Evolutionary conservation across 805 yeast genomes (phyloP).

Genomic region (Zygosaccharomyces kombuchaensis): DNA sequence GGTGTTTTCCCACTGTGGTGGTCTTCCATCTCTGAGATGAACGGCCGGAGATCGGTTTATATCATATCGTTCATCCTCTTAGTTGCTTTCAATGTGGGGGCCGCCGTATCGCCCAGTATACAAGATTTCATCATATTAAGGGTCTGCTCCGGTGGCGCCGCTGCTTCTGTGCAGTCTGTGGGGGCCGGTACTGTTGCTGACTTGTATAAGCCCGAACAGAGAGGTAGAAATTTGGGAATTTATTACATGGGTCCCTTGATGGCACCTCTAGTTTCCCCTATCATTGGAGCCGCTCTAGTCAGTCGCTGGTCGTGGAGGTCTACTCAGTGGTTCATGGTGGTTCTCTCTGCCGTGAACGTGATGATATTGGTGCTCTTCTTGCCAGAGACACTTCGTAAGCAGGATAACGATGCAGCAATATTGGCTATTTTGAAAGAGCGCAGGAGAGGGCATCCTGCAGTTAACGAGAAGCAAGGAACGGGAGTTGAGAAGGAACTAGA

Average conservation of each 20-base stretch:
- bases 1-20: slow-evolving; percentile 89
- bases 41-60: slow-evolving; percentile 73
- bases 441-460: slow-evolving; percentile 20
- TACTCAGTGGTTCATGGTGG: slow-evolving; percentile 79
- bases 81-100: slow-evolving; percentile 65
- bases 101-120: slow-evolving; percentile 60
- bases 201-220: slow-evolving; percentile 55
- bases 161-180: slow-evolving; percentile 82
- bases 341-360: slow-evolving; percentile 53
- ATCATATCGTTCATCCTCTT: slow-evolving; percentile 61
- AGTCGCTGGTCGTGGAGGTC: slow-evolving; percentile 81
- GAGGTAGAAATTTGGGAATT: slow-evolving; percentile 77
- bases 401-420: slow-evolving; percentile 49
- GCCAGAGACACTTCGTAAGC: slow-evolving; percentile 72
- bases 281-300: slow-evolving; percentile 71
- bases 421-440: slow-evolving; percentile 42
- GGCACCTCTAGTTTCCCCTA: slow-evolving; percentile 79
- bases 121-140: slow-evolving; percentile 63
- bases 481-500: slow-evolving; percentile 5
- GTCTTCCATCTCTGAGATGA: slow-evolving; percentile 71
- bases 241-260: slow-evolving; percentile 76
- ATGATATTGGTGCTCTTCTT: slow-evolving; percentile 48
- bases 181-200: slow-evolving; percentile 89
- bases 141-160: slow-evolving; percentile 70
- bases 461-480: not conserved